Base-by-base conservation (phyloP, 2,329 filamentous ascomycete species). In the Stagonosporopsis cucurbitacearum region DNA sequence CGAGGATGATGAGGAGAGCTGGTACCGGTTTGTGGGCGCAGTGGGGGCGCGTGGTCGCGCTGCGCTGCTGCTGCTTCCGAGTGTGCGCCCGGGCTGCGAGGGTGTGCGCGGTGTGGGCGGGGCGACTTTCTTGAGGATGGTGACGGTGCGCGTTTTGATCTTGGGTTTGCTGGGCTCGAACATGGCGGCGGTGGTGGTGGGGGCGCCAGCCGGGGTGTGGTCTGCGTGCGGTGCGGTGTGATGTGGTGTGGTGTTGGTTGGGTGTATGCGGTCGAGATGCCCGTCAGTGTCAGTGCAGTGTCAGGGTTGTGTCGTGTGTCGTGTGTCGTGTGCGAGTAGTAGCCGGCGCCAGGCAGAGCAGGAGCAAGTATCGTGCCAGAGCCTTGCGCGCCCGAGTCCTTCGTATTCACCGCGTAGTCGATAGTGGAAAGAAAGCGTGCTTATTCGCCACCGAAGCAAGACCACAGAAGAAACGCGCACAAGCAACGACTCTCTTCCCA, bases 131-230 rank as follows among this genome's bases (percentile, higher is more conserved):
- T 65, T 71, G 58, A 70, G 68, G 43, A 73, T 64, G 44, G 66
- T 60, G 55, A 75, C 68, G 25, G 70, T 72, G 30, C 65, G 65
- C 42, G 65, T 68, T 56, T 68, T 69, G 56, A 74, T 73, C 62
- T 73, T 74, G 47, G 70, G 67, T 37, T 71, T 67, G 47, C 68
- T 68, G 39, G 60, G 47, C 41, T 58, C 56, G 55, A 74, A 73
- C 70, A 72, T 73, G 56, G 46, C 59, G 50, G 41, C 50, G 49
- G 41, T 12, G 12, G 42, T 3, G 32, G 40, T 33, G 49, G 17
- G 40, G 37, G 11, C 30, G 45, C 26, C 33, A 47, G 46, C 41
- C 46, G 46, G 22, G 26, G 37, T 17, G 36, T 22, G n/a, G 45
- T 19, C 15, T 2, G 13, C 57, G 25, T 5, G 5, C 26, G 9